Conservation (phyloP, 345 rosid species). For the Eucalyptus curtisii region DNA sequence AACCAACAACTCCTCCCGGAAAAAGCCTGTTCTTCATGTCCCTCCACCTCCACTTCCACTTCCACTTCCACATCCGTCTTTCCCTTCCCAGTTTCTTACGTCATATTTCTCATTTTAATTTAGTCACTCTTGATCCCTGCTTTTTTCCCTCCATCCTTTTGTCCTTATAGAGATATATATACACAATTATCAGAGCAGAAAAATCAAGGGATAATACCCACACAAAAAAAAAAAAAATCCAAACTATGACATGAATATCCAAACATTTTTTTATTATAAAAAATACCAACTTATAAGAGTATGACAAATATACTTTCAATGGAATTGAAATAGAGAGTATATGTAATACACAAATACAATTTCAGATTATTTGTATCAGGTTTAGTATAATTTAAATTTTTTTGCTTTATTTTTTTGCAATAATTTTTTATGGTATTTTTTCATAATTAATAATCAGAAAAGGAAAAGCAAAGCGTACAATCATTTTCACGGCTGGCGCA, state of each 20-base stretch:
- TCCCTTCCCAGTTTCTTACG: not conserved
- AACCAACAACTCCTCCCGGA: not conserved
- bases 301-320: too few species aligned
- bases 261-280: too few species aligned
- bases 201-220: not conserved
- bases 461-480: not conserved
- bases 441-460: not conserved
- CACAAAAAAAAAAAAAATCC: too few species aligned
- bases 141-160: not conserved
- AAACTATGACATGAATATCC: too few species aligned
- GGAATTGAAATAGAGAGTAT: too few species aligned
- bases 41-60: not conserved
- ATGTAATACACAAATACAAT: too few species aligned
- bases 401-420: too few species aligned
- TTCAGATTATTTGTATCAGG: too few species aligned
- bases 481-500: not conserved
- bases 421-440: too few species aligned
- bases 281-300: fast-evolving
- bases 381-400: too few species aligned
- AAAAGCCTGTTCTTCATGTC: not conserved
- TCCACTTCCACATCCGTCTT: not conserved
- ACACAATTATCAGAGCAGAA: not conserved
- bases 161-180: not conserved
- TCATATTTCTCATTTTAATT: not conserved
- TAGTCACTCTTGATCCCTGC: not conserved